Base-by-base conservation (phyloP, 306 rosid genomes). In the Senna siamea region DNA sequence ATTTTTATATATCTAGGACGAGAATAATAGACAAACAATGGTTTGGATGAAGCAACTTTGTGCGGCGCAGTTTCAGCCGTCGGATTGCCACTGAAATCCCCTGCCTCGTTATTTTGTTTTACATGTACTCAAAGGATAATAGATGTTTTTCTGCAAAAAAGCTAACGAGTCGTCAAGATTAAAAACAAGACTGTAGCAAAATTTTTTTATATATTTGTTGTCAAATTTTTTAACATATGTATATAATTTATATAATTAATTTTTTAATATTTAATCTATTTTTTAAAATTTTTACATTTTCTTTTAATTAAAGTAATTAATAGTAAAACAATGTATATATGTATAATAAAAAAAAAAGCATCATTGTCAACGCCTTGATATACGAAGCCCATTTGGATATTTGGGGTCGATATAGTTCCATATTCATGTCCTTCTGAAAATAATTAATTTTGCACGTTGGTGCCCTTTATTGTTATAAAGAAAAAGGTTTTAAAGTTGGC, bases 41-140 rank as follows among this genome's bases (percentile, higher is more conserved):
- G 70, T 70, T 6, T 0, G 9, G 75, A 64, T 58, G 37, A 1
- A 2, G 44, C 46, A 64, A 30, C 4, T 28, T 37, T 4, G 48
- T 9, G 5, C 80, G 68, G 80, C 69, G 83, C 83, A 64, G 28
- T 34, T 5, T 7, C 6, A 43, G 7, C 75, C 83, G 78, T 63
- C 1, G 63, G 59, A 54, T 54, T 5, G 14, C 17, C 26, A 7
- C 9, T 5, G 1, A 26, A 34, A 2, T 69, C 44, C 11, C 17
- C 20, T 8, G 59, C 20, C 40, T 52, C 4, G 2, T 6, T 52
- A 26, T 6, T 19, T 64, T 19, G 53, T 40, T 41, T 8, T 10
- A 0, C 14, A 47, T 19, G 64, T 14, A 58, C 41, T 30, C 22
- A 5, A 2, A 22, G 14, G 9, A 20, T 11, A 17, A 38, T 40